Conservation (phyloP, 2,329 filamentous ascomycete species). For the Fusarium tanahbumbuense region DNA sequence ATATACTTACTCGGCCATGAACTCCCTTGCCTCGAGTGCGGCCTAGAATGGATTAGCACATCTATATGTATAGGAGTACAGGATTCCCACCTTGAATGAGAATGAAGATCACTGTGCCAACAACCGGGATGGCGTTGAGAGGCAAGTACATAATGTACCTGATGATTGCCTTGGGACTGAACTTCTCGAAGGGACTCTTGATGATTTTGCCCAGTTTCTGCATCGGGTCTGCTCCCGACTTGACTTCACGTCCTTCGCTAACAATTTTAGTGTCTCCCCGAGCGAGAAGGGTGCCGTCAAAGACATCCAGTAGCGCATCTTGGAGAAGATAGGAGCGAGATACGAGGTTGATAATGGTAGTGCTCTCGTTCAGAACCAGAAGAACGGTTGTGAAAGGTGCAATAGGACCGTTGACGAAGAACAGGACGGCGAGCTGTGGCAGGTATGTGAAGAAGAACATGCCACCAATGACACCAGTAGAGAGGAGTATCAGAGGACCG, state of each 20-base stretch:
- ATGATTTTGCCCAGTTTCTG: constrained; percentile 67
- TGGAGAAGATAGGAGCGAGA: constrained; percentile 80
- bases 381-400: constrained; percentile 79
- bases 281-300: constrained; percentile 77
- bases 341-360: constrained; percentile 66
- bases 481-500: constrained; percentile 74
- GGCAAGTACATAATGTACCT: constrained; percentile 88
- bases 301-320: constrained; percentile 87
- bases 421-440: constrained; percentile 84
- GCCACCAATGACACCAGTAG: constrained; percentile 74
- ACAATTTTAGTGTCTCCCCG: constrained; percentile 70
- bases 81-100: constrained; percentile 71
- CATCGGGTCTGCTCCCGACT: constrained; percentile 68
- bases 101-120: constrained; percentile 86
- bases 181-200: constrained; percentile 68
- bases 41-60: constrained; percentile 49
- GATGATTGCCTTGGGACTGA: constrained; percentile 72
- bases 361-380: constrained; percentile 73
- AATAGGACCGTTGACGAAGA: constrained; percentile 86
- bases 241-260: constrained; percentile 78
- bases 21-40: constrained; percentile 61
- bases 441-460: constrained; percentile 93
- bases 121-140: constrained; percentile 90
- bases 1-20: constrained; percentile 64
- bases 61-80: background rate